phyloP scores from a whole-genome alignment of 139 green algal genomes.

The Micromonas pusilla region DNA sequence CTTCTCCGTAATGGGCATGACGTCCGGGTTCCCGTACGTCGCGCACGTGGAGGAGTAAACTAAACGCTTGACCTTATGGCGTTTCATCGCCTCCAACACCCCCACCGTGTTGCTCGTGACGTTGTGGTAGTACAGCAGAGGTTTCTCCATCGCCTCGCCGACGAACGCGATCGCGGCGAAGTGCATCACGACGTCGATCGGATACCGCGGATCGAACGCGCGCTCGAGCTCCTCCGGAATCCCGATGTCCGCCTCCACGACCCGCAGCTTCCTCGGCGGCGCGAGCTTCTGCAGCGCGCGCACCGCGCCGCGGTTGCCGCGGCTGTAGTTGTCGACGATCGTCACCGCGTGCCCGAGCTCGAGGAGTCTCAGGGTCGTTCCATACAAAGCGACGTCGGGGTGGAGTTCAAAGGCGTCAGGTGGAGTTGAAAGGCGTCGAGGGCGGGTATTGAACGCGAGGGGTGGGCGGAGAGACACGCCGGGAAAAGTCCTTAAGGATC shows the following conservation, averaged over 20 bases:
- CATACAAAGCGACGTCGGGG: too few species aligned
- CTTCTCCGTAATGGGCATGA: constrained; percentile 65
- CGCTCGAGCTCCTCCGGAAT: constrained; percentile 27
- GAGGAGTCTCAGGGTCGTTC: constrained; percentile 47
- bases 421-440: too few species aligned
- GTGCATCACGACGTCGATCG: constrained; percentile 61
- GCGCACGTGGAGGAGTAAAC: constrained; percentile 57
- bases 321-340: constrained; percentile 58
- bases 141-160: constrained; percentile 45
- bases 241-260: constrained; percentile 53
- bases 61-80: constrained; percentile 45
- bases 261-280: constrained; percentile 25
- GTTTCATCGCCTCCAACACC: constrained; percentile 56
- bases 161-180: constrained; percentile 72
- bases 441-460: too few species aligned
- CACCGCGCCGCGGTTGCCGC: constrained; percentile 60
- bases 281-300: constrained; percentile 34
- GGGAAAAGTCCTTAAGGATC: too few species aligned
- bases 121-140: constrained; percentile 65
- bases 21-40: constrained; percentile 58
- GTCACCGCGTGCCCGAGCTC: constrained; percentile 52
- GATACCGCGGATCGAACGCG: constrained; percentile 8
- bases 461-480: too few species aligned
- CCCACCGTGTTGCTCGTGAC: constrained; percentile 63
- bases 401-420: too few species aligned